phyloP scores from a whole-genome alignment of 1,284 basidiomycete species.

The Puccinia triticina region DNA sequence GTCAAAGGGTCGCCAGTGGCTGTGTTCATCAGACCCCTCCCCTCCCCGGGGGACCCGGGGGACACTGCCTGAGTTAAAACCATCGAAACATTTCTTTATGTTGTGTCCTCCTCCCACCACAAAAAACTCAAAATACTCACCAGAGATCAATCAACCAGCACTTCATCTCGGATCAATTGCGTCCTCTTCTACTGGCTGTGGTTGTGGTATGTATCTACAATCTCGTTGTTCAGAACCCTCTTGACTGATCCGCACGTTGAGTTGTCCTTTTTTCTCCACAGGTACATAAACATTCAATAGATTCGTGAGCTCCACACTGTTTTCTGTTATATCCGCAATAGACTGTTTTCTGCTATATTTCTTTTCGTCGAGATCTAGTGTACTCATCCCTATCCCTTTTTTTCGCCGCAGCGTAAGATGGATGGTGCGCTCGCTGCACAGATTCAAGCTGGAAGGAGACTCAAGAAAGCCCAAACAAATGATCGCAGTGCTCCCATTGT shows the following conservation, averaged over 20 bases:
- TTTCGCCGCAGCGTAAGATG: constrained; percentile 52
- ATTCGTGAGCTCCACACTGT: neutral
- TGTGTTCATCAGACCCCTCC: no score
- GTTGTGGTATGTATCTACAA: neutral
- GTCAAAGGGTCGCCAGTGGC: no score
- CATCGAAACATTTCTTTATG: no score
- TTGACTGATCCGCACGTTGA: neutral
- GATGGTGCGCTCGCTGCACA: constrained; percentile 56
- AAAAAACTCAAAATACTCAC: no score
- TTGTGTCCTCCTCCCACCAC: no score
- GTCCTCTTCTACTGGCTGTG: no score
- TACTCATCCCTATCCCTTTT: neutral
- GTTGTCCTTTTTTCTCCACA: neutral
- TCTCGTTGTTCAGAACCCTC: neutral
- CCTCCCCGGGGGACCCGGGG: no score
- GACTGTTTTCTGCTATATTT: neutral
- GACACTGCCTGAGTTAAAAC: no score
- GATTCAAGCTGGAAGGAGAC: constrained; percentile 56
- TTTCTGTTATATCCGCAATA: no score
- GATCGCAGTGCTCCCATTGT: constrained; percentile 45
- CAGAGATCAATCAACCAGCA: no score
- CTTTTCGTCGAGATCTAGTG: neutral
- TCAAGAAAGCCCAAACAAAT: constrained; percentile 55
- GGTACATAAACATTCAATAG: neutral
- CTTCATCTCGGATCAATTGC: no score